Evolutionary conservation across 495 filamentous ascomycete species (phyloP), one percentile per base, ranked within the genome.

Genomic region (Penicillium paradoxum): DNA sequence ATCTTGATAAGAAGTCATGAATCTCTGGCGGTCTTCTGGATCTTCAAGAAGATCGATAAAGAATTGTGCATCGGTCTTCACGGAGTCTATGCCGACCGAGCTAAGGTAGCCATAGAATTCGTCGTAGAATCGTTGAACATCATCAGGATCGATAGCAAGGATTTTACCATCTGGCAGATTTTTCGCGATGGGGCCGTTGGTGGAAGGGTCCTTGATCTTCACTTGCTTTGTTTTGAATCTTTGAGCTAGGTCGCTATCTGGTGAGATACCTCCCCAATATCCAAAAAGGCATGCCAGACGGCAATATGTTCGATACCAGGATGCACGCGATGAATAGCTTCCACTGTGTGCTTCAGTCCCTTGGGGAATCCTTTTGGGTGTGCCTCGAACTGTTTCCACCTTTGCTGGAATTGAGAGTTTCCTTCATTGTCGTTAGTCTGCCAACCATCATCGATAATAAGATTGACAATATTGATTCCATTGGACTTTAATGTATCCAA

Each of bases 391-490:
- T 77, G 71, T 22, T 71, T 73, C 85, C 82, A 87, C 10, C 78
- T 69, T 21, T 77, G 70, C 27, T 70, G 54, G 59, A 83, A 79
- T 57, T 83, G 76, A 9, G 66, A 63, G 19, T 73, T 55, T n/a
- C 67, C 67, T 67, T 80, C 57, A 70, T 77, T 81, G 51, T 87
- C 75, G 29, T 96, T 74, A 17, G 85, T 79, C 68, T 98, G 93
- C 93, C 93, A 98, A 60, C 95, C 95, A 63, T 98, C 93, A 58
- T 97, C 92, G 48, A 97, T 93, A 51, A 96, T 95, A 1, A 97
- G 70, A 54, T 83, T 90, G 3, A 83, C 82, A 36, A 97, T 76
- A 10, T 83, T 81, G 57, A 98, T 88, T 1, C 83, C 82, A 45
- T 88, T 78, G 17, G 83, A 70, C 27, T 86, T 80, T 40, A 97